Evolutionary conservation across 148 eudicot species (phyloP).

Genomic region (Diospyros kaki): DNA sequence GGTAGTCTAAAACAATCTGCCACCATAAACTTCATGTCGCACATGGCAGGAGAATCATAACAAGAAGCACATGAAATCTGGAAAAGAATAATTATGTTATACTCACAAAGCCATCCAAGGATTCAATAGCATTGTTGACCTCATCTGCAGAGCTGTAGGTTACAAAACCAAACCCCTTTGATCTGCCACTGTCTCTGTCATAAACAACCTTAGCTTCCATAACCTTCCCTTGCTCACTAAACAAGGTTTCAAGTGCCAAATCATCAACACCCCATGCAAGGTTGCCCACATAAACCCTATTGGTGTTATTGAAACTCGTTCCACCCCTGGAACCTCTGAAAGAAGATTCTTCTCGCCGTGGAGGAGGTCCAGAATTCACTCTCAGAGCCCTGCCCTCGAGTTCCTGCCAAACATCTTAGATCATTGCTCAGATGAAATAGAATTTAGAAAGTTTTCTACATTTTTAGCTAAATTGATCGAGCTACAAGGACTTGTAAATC

Average conservation of each 20-base stretch:
- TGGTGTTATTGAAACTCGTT: conserved; percentile 36
- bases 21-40: neutral
- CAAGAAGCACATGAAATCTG: neutral
- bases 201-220: conserved; percentile 87
- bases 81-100: conserved; percentile 5
- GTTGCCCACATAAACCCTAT: conserved; percentile 86
- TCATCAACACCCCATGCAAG: conserved; percentile 93
- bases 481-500: too few relatives aligned
- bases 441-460: neutral
- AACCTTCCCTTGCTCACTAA: conserved; percentile 77
- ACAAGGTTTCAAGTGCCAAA: conserved; percentile 57
- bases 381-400: conserved; percentile 77
- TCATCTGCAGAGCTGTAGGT: conserved; percentile 67
- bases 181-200: conserved; percentile 92
- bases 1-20: too few relatives aligned
- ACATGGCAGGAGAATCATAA: neutral
- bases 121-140: conserved; percentile 74
- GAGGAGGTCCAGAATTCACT: conserved; percentile 94
- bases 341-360: conserved; percentile 50
- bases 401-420: conserved; percentile 48
- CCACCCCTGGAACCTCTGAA: conserved; percentile 43
- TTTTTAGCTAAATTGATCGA: too few relatives aligned
- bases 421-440: conserved; percentile 2
- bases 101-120: conserved; percentile 81
- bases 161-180: conserved; percentile 96